phyloP scores from a whole-genome alignment of 805 yeast genomes.

The Wickerhamomyces rabaulensis region DNA sequence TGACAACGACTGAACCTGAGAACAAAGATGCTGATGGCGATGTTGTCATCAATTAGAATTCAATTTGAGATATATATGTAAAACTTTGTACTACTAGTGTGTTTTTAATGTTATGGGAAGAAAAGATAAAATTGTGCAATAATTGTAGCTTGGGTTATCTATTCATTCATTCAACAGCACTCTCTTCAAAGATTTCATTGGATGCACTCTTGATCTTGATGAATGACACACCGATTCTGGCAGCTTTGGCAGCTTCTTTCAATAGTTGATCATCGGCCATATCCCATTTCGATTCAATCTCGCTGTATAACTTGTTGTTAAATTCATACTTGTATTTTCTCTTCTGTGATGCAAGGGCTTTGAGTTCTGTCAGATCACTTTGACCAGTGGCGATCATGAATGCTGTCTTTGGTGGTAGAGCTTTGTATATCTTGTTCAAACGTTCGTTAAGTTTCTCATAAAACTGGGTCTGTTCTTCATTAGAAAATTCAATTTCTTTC shows the following conservation, averaged over 20 bases:
- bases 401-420: conserved; percentile 53
- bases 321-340: conserved; percentile 39
- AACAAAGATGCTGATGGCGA: conserved; percentile 19
- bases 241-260: conserved; percentile 39
- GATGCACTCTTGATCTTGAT: conserved; percentile 35
- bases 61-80: not conserved
- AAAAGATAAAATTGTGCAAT: too few species aligned
- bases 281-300: conserved; percentile 47
- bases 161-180: not conserved
- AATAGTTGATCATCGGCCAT: conserved; percentile 42
- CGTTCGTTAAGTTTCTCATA: conserved; percentile 35
- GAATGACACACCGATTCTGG: conserved; percentile 58
- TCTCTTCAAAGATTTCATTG: not conserved
- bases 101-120: conserved; percentile 1
- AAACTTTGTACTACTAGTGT: not conserved
- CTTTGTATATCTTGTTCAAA: conserved; percentile 42
- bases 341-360: conserved; percentile 38
- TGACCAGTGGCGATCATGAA: conserved; percentile 58
- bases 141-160: too few species aligned
- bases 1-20: not conserved
- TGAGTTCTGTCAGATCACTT: conserved; percentile 50
- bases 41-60: conserved; percentile 2
- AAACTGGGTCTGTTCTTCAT: conserved; percentile 4
- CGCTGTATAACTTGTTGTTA: conserved; percentile 35
- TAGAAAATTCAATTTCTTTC: conserved; percentile 38